Evolutionary conservation across 768 basidiomycete species (phyloP).

Genomic region (Pisolithus sp.): DNA sequence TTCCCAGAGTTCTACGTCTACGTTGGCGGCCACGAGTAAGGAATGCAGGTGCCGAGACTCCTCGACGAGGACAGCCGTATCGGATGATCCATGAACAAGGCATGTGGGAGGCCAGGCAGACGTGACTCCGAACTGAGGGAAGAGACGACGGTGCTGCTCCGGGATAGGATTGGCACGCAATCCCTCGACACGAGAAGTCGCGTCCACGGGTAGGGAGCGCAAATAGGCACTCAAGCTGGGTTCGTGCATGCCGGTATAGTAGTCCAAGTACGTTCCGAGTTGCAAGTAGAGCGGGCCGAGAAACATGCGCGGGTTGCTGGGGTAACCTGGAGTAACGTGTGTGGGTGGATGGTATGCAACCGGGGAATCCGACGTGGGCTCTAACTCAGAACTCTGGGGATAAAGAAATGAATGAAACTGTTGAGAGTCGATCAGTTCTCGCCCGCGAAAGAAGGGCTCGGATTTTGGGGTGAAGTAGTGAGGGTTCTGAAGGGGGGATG

Average conservation of each 20-base stretch:
- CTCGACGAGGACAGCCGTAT: constrained; percentile 37
- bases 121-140: constrained; percentile 40
- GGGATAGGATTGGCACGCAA: constrained; percentile 19
- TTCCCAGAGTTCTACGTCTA: constrained; percentile 30
- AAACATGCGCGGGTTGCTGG: constrained; percentile 57
- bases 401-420: constrained; percentile 43
- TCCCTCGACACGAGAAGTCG: constrained; percentile 2
- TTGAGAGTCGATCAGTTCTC: constrained; percentile 47
- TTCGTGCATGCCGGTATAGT: constrained; percentile 40
- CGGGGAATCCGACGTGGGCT: constrained; percentile 35
- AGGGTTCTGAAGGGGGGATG: constrained; percentile 32
- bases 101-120: constrained; percentile 40
- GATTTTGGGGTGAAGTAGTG: constrained; percentile 47
- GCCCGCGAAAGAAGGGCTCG: constrained; percentile 45
- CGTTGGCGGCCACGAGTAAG: constrained; percentile 31
- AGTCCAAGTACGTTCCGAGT: constrained; percentile 51
- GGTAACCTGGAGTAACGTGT: constrained; percentile 48
- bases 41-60: constrained; percentile 36
- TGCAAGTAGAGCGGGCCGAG: constrained; percentile 54
- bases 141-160: constrained; percentile 28
- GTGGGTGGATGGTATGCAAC: constrained; percentile 40
- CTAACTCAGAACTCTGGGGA: constrained; percentile 29
- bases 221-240: constrained; percentile 44
- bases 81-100: constrained; percentile 42
- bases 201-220: constrained; percentile 14